Evolutionary conservation across 2,329 filamentous ascomycete species (phyloP).

Genomic region (Dactylonectria estremocensis): DNA sequence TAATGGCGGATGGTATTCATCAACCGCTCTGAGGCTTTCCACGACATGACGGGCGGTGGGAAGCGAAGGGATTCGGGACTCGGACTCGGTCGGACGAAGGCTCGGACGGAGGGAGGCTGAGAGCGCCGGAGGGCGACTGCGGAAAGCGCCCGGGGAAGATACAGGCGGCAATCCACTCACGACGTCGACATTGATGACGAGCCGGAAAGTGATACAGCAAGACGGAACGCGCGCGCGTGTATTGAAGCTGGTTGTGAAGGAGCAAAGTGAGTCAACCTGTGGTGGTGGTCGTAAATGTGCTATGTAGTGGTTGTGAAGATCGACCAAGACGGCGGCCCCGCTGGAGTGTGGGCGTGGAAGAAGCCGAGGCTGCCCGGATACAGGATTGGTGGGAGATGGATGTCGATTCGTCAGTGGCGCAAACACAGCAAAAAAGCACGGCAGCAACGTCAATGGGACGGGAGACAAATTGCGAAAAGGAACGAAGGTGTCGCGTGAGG

Average conservation of each 20-base stretch:
- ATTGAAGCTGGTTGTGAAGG: neutral
- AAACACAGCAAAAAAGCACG: neutral
- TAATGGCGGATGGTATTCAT: constrained; percentile 99
- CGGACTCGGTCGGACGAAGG: constrained; percentile 45
- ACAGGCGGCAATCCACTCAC: constrained; percentile 43
- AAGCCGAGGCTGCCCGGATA: constrained; percentile 47
- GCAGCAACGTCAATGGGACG: constrained; percentile 19
- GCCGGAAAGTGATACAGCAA: constrained; percentile 11
- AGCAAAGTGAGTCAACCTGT: constrained; percentile 37
- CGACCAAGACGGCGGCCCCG: constrained; percentile 43
- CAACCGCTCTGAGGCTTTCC: constrained; percentile 90
- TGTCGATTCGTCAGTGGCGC: constrained; percentile 29
- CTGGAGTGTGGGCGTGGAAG: constrained; percentile 41
- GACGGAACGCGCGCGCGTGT: constrained; percentile 21
- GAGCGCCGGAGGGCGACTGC: constrained; percentile 41
- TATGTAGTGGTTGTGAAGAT: constrained; percentile 21
- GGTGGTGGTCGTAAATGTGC: constrained; percentile 6
- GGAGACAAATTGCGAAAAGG: constrained; percentile 30
- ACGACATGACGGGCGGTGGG: constrained; percentile 77
- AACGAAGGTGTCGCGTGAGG: constrained; percentile 31
- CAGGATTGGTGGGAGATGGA: constrained; percentile 22
- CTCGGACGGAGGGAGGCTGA: constrained; percentile 47
- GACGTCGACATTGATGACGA: constrained; percentile 48
- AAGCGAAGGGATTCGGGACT: constrained; percentile 28
- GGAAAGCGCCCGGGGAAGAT: constrained; percentile 43